Percentiles rank a stretch among this genome's conserved stretches.
phyloP scores from a whole-genome alignment of 768 basidiomycete species.

The Amanita exitialis region DNA sequence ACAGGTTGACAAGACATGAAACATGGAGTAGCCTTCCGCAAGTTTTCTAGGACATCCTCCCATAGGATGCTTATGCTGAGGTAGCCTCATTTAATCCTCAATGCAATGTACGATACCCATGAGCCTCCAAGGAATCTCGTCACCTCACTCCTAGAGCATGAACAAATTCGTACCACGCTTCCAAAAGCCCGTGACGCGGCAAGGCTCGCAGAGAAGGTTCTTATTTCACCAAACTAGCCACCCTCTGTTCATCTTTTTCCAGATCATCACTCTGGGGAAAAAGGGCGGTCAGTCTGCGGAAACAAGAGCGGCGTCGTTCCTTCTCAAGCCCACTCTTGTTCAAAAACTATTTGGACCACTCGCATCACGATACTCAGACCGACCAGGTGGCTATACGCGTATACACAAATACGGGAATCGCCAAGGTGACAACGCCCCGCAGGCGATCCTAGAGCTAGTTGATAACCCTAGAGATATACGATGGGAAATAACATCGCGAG shows the following conservation, averaged over 20 bases:
- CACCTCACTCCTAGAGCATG: slow-evolving; percentile 88
- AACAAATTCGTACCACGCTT: slow-evolving; percentile 91
- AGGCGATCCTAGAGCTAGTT: slow-evolving; percentile 89
- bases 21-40: slow-evolving; percentile 89
- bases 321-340: slow-evolving; percentile 60
- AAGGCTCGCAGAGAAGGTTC: slow-evolving; percentile 85
- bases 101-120: slow-evolving; percentile 2
- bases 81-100: slow-evolving; percentile 29
- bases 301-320: slow-evolving; percentile 65
- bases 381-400: slow-evolving; percentile 93
- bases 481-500: slow-evolving; percentile 81
- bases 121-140: slow-evolving; percentile 69
- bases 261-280: slow-evolving; percentile 93
- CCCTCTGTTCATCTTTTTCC: slow-evolving; percentile 6
- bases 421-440: slow-evolving; percentile 85
- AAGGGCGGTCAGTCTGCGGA: slow-evolving; percentile 64
- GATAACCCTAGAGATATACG: slow-evolving; percentile 87
- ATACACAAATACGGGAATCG: slow-evolving; percentile 89
- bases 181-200: slow-evolving; percentile 92
- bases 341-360: slow-evolving; percentile 81
- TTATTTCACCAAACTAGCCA: not conserved
- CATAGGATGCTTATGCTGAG: slow-evolving; percentile 91
- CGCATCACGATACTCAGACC: slow-evolving; percentile 65
- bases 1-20: slow-evolving; percentile 45
- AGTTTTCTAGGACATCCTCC: slow-evolving; percentile 84